Conservation (phyloP, 179 eudicot species). For the Silene noctiflora region DNA sequence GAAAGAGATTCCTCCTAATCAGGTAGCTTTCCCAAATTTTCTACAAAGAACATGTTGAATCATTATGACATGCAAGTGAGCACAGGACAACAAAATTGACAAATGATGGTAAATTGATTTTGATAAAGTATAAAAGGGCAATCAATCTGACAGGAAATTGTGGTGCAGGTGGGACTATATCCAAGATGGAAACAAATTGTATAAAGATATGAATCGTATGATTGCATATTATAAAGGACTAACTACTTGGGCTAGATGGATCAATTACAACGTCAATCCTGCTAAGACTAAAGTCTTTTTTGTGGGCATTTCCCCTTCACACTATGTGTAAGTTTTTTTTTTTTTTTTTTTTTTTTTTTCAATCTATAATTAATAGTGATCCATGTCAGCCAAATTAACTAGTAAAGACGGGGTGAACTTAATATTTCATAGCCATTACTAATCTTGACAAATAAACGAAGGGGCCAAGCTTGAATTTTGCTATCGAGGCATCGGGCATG, state of each 20-base stretch:
- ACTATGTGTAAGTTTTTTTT: conserved; percentile 44
- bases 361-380: no score
- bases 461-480: no score
- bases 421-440: no score
- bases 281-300: conserved; percentile 68
- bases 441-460: no score
- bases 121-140: neutral
- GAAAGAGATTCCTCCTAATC: no score
- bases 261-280: conserved; percentile 54
- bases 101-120: conserved; percentile 21
- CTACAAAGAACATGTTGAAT: conserved; percentile 1
- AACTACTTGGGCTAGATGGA: conserved; percentile 77
- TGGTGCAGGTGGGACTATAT: conserved; percentile 69
- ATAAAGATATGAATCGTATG: conserved; percentile 67
- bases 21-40: neutral
- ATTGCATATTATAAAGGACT: conserved; percentile 60
- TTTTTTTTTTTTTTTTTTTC: no score
- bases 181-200: conserved; percentile 48
- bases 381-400: no score
- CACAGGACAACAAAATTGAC: neutral
- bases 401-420: no score
- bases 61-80: conserved; percentile 15
- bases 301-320: conserved; percentile 70
- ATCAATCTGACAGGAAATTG: conserved; percentile 3
- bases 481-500: no score